phyloP scores from a whole-genome alignment of 257 asterid genomes.

The Nicotiana undulata region DNA sequence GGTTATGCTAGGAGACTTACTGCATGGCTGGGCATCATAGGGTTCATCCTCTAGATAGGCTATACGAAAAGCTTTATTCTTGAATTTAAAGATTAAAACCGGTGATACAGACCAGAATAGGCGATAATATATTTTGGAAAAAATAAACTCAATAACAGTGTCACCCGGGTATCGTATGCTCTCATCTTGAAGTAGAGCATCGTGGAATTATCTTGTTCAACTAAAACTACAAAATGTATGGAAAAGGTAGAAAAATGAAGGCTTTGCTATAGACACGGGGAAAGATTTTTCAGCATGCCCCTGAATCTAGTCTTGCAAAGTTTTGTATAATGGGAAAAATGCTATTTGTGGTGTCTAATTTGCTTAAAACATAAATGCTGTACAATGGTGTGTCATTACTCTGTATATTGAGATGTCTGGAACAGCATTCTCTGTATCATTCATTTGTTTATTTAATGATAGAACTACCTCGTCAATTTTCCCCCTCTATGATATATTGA shows the following conservation, averaged over 20 bases:
- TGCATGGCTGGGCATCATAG: not conserved
- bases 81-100: not conserved
- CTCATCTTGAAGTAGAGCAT: not conserved
- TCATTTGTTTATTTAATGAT: not conserved
- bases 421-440: not conserved
- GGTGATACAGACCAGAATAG: not conserved
- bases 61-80: not conserved
- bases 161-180: not conserved
- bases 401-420: not conserved
- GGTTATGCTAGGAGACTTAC: not conserved
- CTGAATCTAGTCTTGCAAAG: not conserved
- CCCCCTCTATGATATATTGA: not conserved
- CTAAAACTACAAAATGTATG: not conserved
- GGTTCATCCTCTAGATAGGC: not conserved
- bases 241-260: not conserved
- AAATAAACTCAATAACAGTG: not conserved
- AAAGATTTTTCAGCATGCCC: not conserved
- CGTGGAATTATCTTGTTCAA: not conserved
- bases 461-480: not conserved
- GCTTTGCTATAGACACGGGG: not conserved
- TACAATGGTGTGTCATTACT: not conserved
- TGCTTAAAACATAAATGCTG: not conserved
- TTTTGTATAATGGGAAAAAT: not conserved
- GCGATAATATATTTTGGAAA: not conserved
- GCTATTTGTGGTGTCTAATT: not conserved